A percentile compares a stretch with the other conserved stretches of the same genome.
Evolutionary conservation across 1,139 yeast genomes (phyloP).

Genomic region (Hansenula lynferdii): DNA sequence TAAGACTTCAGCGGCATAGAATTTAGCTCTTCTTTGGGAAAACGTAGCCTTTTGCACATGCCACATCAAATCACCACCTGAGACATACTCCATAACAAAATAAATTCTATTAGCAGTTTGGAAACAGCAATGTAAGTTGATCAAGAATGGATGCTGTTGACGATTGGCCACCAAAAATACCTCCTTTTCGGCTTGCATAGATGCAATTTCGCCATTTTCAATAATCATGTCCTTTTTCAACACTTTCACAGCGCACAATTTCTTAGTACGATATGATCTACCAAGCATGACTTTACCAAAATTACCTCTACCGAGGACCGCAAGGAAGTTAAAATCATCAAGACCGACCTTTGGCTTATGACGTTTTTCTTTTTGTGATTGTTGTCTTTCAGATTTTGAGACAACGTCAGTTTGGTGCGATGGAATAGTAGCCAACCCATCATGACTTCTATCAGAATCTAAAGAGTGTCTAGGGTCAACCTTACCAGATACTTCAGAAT

Average conservation of each 20-base stretch:
- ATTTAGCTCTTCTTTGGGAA: constrained; percentile 88
- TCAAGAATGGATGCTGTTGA: constrained; percentile 87
- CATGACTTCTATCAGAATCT: constrained; percentile 1
- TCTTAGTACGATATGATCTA: constrained; percentile 70
- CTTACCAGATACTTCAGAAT: constrained; percentile 4
- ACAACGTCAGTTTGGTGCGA: constrained; percentile 2
- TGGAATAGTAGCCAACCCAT: constrained; percentile 3
- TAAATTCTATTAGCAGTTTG: constrained; percentile 97
- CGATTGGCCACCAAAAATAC: constrained; percentile 88
- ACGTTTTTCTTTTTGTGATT: constrained; percentile 22
- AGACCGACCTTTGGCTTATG: constrained; percentile 74
- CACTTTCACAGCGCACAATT: constrained; percentile 90
- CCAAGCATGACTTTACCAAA: constrained; percentile 98
- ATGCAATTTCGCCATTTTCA: constrained; percentile 93
- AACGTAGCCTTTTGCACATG: constrained; percentile 92
- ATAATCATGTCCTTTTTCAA: constrained; percentile 92
- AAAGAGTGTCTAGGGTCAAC: constrained; percentile 9
- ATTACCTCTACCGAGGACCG: constrained; percentile 95
- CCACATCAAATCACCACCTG: constrained; percentile 99
- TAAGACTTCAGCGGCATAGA: constrained; percentile 94
- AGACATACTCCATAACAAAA: constrained; percentile 96
- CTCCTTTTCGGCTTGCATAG: constrained; percentile 89
- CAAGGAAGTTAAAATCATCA: constrained; percentile 90
- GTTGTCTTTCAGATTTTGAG: neutral
- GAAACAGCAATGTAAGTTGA: constrained; percentile 90